These are phyloP conservation scores for Rhodotorula sp. DNA, from an alignment of 1,284 basidiomycete genomes.

Conservation along the genomic window DNA sequence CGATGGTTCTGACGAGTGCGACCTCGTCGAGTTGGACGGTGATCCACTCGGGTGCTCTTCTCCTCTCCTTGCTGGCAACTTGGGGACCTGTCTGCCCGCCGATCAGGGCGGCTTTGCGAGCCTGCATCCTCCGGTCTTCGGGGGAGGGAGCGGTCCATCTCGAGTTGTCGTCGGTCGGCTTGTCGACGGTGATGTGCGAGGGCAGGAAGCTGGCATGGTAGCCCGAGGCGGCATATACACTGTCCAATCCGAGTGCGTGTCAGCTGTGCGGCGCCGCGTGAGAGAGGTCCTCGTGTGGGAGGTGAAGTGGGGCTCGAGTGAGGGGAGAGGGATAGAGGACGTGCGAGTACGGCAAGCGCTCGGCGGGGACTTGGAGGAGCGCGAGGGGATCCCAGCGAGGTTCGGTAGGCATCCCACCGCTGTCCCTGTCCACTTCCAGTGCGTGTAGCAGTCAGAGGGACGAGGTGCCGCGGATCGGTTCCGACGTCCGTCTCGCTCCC, in stretches of 20 bases:
- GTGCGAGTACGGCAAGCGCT: conserved; percentile 18
- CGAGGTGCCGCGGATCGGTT: no score
- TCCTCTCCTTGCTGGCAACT: conserved; percentile 7
- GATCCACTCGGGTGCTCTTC: conserved; percentile 47
- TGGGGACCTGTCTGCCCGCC: not conserved
- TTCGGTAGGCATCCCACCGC: not conserved
- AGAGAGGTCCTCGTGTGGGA: not conserved
- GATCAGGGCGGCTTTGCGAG: conserved; percentile 22
- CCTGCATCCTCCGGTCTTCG: conserved; percentile 17
- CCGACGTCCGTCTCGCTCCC: no score
- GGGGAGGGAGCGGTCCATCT: conserved; percentile 42
- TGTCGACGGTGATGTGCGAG: conserved; percentile 43
- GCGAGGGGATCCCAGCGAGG: not conserved
- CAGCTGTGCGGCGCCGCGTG: not conserved
- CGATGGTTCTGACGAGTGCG: conserved; percentile 45
- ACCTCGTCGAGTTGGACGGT: conserved; percentile 46
- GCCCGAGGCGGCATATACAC: conserved; percentile 43
- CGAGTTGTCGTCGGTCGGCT: conserved; percentile 43
- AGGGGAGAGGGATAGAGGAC: conserved; percentile 1
- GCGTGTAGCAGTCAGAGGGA: no score
- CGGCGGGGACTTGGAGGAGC: not conserved
- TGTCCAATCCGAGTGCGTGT: not conserved
- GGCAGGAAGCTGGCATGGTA: conserved; percentile 46
- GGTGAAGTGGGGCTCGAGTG: conserved; percentile 9
- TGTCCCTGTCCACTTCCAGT: not conserved